Evolutionary conservation across 768 basidiomycete genomes (phyloP).

Genomic region (Phylloporus sp.): DNA sequence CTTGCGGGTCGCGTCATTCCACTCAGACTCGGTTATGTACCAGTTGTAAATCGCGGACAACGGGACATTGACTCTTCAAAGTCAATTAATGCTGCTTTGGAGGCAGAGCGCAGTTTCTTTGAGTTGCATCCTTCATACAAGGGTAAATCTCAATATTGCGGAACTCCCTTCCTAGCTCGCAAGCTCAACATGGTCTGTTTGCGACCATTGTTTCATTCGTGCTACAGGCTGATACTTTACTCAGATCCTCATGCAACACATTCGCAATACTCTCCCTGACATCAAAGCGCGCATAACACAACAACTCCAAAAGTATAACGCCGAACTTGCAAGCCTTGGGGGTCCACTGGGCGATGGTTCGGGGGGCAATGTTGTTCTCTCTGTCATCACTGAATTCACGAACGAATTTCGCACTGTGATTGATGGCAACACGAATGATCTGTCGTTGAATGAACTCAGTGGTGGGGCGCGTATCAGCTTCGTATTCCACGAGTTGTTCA

Average conservation of each 20-base stretch:
- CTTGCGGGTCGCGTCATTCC: constrained; percentile 96
- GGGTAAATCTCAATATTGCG: constrained; percentile 92
- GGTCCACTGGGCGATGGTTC: constrained; percentile 81
- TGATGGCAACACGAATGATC: constrained; percentile 95
- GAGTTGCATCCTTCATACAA: constrained; percentile 93
- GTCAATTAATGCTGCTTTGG: constrained; percentile 78
- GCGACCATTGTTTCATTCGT: not conserved
- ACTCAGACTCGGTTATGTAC: constrained; percentile 93
- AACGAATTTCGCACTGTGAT: constrained; percentile 95
- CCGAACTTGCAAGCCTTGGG: constrained; percentile 79
- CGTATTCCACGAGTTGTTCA: constrained; percentile 98
- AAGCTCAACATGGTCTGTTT: constrained; percentile 85
- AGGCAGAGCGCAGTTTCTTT: constrained; percentile 88
- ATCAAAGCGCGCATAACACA: constrained; percentile 94
- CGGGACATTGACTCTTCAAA: constrained; percentile 92
- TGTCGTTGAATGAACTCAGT: constrained; percentile 93
- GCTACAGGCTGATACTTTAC: not conserved
- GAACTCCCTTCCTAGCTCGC: constrained; percentile 92
- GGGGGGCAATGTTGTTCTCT: constrained; percentile 87
- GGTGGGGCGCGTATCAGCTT: constrained; percentile 98
- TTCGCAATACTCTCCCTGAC: constrained; percentile 94
- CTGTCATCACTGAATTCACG: constrained; percentile 98
- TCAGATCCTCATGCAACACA: constrained; percentile 99
- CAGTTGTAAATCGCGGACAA: constrained; percentile 97
- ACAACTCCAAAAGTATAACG: constrained; percentile 83